These are phyloP conservation scores for Lactarius quietus DNA, from an alignment of 768 basidiomycete species.

Conservation along the genomic window DNA sequence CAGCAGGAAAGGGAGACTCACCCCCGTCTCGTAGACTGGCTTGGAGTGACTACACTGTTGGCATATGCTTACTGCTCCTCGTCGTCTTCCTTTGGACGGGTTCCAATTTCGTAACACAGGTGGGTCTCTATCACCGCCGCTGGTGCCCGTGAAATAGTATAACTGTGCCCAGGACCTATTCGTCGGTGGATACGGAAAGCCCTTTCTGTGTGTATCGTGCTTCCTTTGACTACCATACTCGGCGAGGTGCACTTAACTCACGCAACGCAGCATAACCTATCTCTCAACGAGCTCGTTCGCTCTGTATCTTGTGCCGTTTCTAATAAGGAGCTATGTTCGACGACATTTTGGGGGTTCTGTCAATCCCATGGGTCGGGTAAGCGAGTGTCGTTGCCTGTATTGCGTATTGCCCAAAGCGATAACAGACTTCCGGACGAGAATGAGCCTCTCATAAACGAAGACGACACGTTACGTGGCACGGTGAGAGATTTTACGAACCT, in stretches of 20 bases:
- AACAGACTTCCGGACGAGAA: constrained; percentile 29
- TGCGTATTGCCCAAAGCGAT: neutral
- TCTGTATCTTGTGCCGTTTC: constrained; percentile 69
- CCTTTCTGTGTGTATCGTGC: constrained; percentile 65
- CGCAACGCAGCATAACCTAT: constrained; percentile 67
- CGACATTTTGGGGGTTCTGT: neutral
- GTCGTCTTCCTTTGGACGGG: constrained; percentile 88
- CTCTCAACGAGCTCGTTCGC: constrained; percentile 88
- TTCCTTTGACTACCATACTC: constrained; percentile 2
- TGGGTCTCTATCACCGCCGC: constrained; percentile 27
- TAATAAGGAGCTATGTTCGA: constrained; percentile 37
- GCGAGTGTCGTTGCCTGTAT: neutral
- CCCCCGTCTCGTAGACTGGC: neutral
- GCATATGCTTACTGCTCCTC: constrained; percentile 63
- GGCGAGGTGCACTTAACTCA: constrained; percentile 8
- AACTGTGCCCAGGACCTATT: constrained; percentile 40
- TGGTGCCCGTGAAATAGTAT: constrained; percentile 1
- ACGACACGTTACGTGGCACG: constrained; percentile 20
- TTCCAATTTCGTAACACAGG: constrained; percentile 86
- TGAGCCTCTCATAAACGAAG: constrained; percentile 32
- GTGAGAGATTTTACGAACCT: neutral
- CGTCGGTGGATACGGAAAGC: constrained; percentile 77
- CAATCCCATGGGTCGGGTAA: constrained; percentile 2
- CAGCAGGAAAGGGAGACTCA: constrained; percentile 6
- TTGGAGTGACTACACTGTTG: constrained; percentile 46